Conservation (phyloP, 306 rosid genomes). For the Hippophae tibetana region DNA sequence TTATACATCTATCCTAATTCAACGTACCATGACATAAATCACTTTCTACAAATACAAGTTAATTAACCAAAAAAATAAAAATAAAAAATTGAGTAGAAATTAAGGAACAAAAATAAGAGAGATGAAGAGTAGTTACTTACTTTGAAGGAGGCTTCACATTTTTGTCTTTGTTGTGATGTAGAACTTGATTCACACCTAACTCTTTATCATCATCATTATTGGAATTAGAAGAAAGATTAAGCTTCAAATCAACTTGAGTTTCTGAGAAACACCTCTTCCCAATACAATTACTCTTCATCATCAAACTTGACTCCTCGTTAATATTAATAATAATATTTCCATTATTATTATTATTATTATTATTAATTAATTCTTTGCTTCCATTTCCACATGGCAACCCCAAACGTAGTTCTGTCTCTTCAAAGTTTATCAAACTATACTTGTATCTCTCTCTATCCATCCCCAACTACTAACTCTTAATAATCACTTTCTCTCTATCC, state of each 20-base stretch:
- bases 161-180: constrained; percentile 9
- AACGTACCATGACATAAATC: too few relatives aligned
- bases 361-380: background rate
- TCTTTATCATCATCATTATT: background rate
- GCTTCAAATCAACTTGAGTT: constrained; percentile 71
- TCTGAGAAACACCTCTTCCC: constrained; percentile 72
- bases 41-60: too few relatives aligned
- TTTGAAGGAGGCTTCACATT: constrained; percentile 42
- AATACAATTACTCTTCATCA: constrained; percentile 15
- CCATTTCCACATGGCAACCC: constrained; percentile 59
- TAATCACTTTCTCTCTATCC: background rate
- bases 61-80: too few relatives aligned
- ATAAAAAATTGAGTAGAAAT: too few relatives aligned
- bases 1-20: too few relatives aligned
- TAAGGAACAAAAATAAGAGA: background rate
- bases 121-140: constrained; percentile 24
- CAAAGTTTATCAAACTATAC: constrained; percentile 51
- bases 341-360: background rate
- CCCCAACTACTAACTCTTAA: background rate
- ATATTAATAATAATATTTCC: background rate
- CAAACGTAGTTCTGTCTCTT: constrained; percentile 70
- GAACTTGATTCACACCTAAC: too few relatives aligned
- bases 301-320: background rate
- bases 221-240: constrained; percentile 44
- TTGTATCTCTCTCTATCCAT: constrained; percentile 12